Base-by-base conservation (phyloP, 768 basidiomycete genomes). In the Gelatoporia subvermispora region DNA sequence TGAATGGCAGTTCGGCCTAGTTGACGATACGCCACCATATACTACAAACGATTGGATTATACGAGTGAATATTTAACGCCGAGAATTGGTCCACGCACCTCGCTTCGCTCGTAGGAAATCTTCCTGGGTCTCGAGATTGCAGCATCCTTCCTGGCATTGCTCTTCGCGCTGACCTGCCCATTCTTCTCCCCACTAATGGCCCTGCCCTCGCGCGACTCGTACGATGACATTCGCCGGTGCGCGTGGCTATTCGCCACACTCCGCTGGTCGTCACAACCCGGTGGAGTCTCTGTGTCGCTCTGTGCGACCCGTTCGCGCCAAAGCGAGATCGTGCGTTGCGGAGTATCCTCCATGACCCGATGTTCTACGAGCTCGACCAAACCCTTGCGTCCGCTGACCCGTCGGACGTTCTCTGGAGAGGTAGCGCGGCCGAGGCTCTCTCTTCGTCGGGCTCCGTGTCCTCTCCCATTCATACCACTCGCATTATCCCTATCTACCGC, bases 301-400 rank as follows among this genome's bases (percentile, higher is more conserved):
- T 62, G 57, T 39, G 66, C 65, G 20, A 69, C 67, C 2, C 51
- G 49, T 54, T 68, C 66, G 36, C 68, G 60, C 68, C 68, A 69
- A 11, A 67, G 45, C 23, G 67, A 63, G 43, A 69, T 64, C n/a
- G 64, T 68, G 39, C 64, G 62, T 44, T 60, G 52, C 10, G 68
- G 65, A 36, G 62, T 62, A 46, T 69, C 67, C 49, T 68, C 67
- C 35, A 67, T 37, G 23, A 68, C 57, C 17, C 53, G 54, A 44
- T 62, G 54, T 58, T 68, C 63, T 31, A 68, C 65, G 9, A 69
- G 55, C 38, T 65, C 64, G 17, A 50, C 43, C 24, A 54, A 51
- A 16, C 62, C 61, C 52, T 49, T 50, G 45, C 58, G 53, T 9
- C 58, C 58, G 48, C 50, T 57, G 41, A 63, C 58, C 40, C 57